Evolutionary conservation across 257 asterid genomes (phyloP), one percentile per base, ranked within the genome.

Genomic region (Solanum arcanum): DNA sequence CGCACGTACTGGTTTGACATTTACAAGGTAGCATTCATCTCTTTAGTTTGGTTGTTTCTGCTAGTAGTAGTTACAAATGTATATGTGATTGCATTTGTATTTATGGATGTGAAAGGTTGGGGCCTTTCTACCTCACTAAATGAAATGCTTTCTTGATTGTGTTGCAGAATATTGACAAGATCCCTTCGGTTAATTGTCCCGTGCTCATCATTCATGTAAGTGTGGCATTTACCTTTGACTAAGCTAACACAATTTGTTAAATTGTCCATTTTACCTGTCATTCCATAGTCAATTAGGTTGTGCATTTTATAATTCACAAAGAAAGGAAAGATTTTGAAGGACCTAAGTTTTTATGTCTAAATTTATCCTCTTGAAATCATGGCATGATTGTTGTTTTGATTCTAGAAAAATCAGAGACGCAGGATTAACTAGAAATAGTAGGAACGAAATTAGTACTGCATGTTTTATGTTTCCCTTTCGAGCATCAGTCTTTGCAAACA

Each of bases 181-280:
- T 91, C 86, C 89, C 92, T 75, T 86, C 86, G 35, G 92, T 91
- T 78, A 89, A 68, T 56, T 89, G 93, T 80, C 91, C 92, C 2
- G 92, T 93, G 86, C 96, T 96, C 60, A 86, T 96, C 83, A 93
- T 96, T 83, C 99, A 96, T 83, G 99, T 96, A 90, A 96, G 99
- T 88, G 60, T 47, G 69, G n/a, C 29, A 10, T 4, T 25, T 39
- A 35, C n/a, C 60, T 31, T 33, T 68, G 42, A 37, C 35, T 75
- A 15, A 75, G 31, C 83, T 70, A 59, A 80, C 66, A 35, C 29
- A 75, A 75, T 21, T 41, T 76, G 35, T 76, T 41, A 68, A 80
- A 29, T 49, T 29, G 29, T 47, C 68, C 29, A 27, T 49, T 47
- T 80, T 80, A 27, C 27, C 83, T n/a, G n/a, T 25, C 39, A n/a